Conservation (phyloP, 345 rosid species). For the thale cress (Arabidopsis thaliana) region TAIR10.1 NC_003070.9:27809001-27809500, state of each 20-base stretch:
- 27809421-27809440: constrained; percentile 20
- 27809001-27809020: neutral
- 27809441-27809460: constrained; percentile 33
- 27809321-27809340: constrained; percentile 89
- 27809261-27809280: constrained; percentile 53
- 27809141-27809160: neutral
- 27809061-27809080: neutral
- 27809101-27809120: neutral
- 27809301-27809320: constrained; percentile 49
- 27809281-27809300: constrained; percentile 13
- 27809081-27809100: neutral
- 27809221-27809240: constrained; percentile 30
- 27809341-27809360: constrained; percentile 91
- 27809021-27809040: neutral
- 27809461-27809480: constrained; percentile 88
- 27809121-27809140: neutral
- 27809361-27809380: constrained; percentile 99
- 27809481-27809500: constrained; percentile 77
- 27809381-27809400: constrained; percentile 38
- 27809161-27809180: neutral
- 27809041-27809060: neutral
- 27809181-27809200: constrained; percentile 12
- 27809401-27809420: constrained; percentile 27
- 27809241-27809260: constrained; percentile 16
- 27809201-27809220: constrained; percentile 14